phyloP scores from a whole-genome alignment of 139 green algal species.

The Diplosphaera chodatii region DNA sequence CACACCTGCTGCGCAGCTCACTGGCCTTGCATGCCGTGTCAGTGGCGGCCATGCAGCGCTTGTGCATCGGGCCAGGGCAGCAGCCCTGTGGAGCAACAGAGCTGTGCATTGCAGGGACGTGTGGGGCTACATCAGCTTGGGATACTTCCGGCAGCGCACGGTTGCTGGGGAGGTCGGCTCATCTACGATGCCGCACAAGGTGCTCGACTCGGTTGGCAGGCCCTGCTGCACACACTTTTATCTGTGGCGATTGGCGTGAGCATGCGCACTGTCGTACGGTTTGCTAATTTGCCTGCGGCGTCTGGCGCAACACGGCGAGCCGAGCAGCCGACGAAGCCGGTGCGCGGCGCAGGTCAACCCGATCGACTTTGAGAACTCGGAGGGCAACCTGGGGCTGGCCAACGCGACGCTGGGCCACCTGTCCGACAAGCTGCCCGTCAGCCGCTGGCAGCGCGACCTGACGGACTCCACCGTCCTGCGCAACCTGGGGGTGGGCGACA shows the following conservation, averaged over 20 bases:
- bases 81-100: no score
- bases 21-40: no score
- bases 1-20: no score
- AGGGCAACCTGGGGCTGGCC: slow-evolving; percentile 96
- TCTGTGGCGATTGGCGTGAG: no score
- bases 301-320: no score
- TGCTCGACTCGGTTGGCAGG: no score
- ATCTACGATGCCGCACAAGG: slow-evolving; percentile 98
- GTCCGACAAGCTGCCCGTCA: slow-evolving; percentile 88
- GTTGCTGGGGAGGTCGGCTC: slow-evolving; percentile 84
- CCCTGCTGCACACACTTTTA: no score
- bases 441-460: slow-evolving; percentile 89
- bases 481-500: slow-evolving; percentile 7
- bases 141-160: slow-evolving; percentile 91
- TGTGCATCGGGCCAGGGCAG: no score
- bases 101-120: slow-evolving; percentile 56
- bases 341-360: slow-evolving; percentile 88
- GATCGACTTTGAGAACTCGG: slow-evolving; percentile 99
- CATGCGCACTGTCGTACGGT: no score
- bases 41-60: no score
- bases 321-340: no score
- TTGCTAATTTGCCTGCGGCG: no score
- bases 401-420: slow-evolving; percentile 93
- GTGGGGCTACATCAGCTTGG: slow-evolving; percentile 97
- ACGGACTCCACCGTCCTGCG: slow-evolving; percentile 97